phyloP scores from a whole-genome alignment of 2,329 filamentous ascomycete species.

The Phyllosticta capitalensis region DNA sequence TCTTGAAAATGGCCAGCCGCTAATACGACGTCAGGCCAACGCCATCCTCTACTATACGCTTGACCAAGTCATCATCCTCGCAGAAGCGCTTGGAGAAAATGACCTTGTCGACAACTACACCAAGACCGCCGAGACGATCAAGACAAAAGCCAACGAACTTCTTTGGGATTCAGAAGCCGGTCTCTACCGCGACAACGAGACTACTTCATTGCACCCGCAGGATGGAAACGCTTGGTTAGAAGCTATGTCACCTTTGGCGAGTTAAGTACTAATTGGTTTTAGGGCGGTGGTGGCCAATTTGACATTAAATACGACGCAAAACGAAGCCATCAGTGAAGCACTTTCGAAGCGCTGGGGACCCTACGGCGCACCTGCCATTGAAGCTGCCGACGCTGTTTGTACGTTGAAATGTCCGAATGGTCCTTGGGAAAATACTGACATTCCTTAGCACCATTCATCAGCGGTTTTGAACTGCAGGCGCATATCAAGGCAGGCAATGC shows the following conservation, averaged over 20 bases:
- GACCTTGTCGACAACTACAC: slow-evolving; percentile 26
- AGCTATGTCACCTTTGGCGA: too few relatives aligned
- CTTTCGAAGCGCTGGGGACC: slow-evolving; percentile 46
- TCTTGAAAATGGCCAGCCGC: slow-evolving; percentile 28
- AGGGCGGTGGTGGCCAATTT: slow-evolving; percentile 16
- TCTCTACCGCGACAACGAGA: slow-evolving; percentile 31
- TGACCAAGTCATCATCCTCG: slow-evolving; percentile 15
- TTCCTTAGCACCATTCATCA: slow-evolving; percentile 38
- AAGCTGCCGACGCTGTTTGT: slow-evolving; percentile 47
- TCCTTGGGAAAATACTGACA: slow-evolving; percentile 26
- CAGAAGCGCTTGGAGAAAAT: slow-evolving; percentile 15
- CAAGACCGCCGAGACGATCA: slow-evolving; percentile 14
- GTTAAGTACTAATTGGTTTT: too few relatives aligned
- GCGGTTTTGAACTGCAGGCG: slow-evolving; percentile 49
- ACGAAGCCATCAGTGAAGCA: slow-evolving; percentile 34
- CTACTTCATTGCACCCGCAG: slow-evolving; percentile 40
- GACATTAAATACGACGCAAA: slow-evolving; percentile 40
- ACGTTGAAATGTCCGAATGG: slow-evolving; percentile 22
- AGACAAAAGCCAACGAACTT: slow-evolving; percentile 18
- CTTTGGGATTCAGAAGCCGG: slow-evolving; percentile 20
- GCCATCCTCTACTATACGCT: slow-evolving; percentile 36
- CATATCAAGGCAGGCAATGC: slow-evolving; percentile 43
- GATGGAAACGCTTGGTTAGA: slow-evolving; percentile 33
- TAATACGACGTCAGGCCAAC: slow-evolving; percentile 42
- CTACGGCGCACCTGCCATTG: slow-evolving; percentile 47